A percentile compares a stretch with the other conserved stretches of the same genome.
phyloP scores from a whole-genome alignment of 306 rosid genomes.

The Rosa persica region DNA sequence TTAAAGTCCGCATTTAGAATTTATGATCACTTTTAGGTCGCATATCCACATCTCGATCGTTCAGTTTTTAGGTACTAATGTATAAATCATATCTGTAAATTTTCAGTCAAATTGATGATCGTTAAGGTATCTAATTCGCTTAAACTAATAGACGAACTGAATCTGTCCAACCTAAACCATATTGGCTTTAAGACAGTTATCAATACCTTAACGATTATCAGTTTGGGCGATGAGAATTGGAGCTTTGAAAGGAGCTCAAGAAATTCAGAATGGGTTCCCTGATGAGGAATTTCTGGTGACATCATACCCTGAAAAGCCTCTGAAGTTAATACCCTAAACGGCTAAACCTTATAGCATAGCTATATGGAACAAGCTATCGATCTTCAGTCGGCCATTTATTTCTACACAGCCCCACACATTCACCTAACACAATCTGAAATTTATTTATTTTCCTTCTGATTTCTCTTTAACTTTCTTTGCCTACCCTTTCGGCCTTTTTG shows the following conservation, averaged over 20 bases:
- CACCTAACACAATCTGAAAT: constrained; percentile 40
- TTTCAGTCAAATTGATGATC: too few relatives aligned
- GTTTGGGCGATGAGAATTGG: neutral
- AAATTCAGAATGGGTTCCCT: neutral
- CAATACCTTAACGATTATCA: too few relatives aligned
- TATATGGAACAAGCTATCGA: neutral
- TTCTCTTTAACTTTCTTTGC: constrained; percentile 4
- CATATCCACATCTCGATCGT: too few relatives aligned
- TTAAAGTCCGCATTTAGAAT: too few relatives aligned
- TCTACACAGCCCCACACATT: constrained; percentile 46
- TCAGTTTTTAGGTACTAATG: too few relatives aligned
- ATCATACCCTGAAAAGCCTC: constrained; percentile 26
- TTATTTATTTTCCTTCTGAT: neutral
- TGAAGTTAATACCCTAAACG: too few relatives aligned
- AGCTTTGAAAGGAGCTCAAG: neutral
- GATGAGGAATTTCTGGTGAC: neutral
- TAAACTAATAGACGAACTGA: too few relatives aligned
- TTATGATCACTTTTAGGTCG: too few relatives aligned
- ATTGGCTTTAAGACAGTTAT: too few relatives aligned
- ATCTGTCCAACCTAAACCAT: too few relatives aligned
- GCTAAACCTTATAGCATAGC: neutral
- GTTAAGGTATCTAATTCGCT: too few relatives aligned
- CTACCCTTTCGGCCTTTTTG: constrained; percentile 13
- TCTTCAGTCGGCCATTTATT: constrained; percentile 47
- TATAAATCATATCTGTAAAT: too few relatives aligned